phyloP scores from a whole-genome alignment of 2,329 filamentous ascomycete genomes.

The Neoascochyta sp. region DNA sequence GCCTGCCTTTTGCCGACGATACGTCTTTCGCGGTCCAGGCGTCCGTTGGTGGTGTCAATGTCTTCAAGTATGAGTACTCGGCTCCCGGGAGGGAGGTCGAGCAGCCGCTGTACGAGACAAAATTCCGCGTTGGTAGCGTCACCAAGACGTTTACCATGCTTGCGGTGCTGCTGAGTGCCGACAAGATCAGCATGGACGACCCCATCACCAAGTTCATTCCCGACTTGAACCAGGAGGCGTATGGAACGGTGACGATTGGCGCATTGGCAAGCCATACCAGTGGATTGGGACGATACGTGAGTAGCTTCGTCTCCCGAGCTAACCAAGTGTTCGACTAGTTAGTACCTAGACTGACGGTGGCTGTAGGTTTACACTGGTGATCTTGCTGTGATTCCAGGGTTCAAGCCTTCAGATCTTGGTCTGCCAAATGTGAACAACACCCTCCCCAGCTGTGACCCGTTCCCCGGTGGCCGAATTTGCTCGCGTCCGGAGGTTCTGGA shows the following conservation, averaged over 20 bases:
- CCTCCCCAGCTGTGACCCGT: slow-evolving; percentile 17
- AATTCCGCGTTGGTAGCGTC: slow-evolving; percentile 21
- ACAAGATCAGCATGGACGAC: slow-evolving; percentile 21
- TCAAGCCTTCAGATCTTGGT: slow-evolving; percentile 12
- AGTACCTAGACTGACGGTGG: too few species aligned
- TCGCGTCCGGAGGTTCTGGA: slow-evolving; percentile 15
- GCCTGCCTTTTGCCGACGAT: slow-evolving; percentile 6
- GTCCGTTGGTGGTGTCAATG: slow-evolving; percentile 12
- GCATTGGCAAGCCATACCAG: slow-evolving; percentile 21
- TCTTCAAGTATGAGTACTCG: slow-evolving; percentile 17
- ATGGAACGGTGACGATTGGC: slow-evolving; percentile 19
- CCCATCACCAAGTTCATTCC: slow-evolving; percentile 23
- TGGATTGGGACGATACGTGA: slow-evolving; percentile 19
- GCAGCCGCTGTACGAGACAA: slow-evolving; percentile 13
- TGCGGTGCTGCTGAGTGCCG: slow-evolving; percentile 16
- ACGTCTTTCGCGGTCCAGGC: slow-evolving; percentile 25
- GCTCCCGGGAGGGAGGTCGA: slow-evolving; percentile 11
- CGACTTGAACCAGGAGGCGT: slow-evolving; percentile 12
- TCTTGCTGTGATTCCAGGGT: slow-evolving; percentile 13
- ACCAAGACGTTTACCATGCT: slow-evolving; percentile 27
- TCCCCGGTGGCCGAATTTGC: slow-evolving; percentile 18
- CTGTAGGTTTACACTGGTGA: slow-evolving; percentile 21
- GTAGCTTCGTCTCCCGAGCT: background rate
- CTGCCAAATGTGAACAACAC: slow-evolving; percentile 14
- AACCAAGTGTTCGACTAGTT: too few species aligned